Evolutionary conservation across 129 eudicot species (phyloP).

Genomic region (Ambrosia artemisiifolia): DNA sequence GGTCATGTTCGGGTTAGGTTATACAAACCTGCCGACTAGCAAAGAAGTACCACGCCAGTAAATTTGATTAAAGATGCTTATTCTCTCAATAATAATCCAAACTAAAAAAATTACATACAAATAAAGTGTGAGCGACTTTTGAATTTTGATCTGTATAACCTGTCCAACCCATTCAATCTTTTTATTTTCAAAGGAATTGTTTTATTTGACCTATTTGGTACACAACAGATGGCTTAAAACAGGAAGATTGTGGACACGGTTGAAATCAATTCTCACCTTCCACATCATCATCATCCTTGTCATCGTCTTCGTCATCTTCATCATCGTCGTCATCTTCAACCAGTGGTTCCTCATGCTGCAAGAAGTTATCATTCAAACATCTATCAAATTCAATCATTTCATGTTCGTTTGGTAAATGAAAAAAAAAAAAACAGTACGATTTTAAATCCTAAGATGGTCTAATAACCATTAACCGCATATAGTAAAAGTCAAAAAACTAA

Average conservation of each 20-base stretch:
- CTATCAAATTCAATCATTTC: not conserved
- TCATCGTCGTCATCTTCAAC: constrained; percentile 34
- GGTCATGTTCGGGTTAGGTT: not conserved
- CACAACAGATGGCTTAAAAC: not conserved
- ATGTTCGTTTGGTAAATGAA: not conserved
- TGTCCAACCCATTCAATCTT: not conserved
- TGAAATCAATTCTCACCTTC: constrained; percentile 20
- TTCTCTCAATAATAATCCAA: not conserved
- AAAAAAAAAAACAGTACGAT: not conserved
- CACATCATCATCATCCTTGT: constrained; percentile 19
- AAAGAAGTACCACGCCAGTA: no score
- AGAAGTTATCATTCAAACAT: constrained; percentile 7
- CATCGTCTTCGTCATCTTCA: constrained; percentile 26
- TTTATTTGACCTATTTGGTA: not conserved
- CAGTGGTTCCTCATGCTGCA: constrained; percentile 31
- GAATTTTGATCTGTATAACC: not conserved
- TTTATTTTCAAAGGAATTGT: not conserved
- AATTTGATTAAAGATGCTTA: no score
- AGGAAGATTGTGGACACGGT: not conserved
- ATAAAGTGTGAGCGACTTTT: not conserved
- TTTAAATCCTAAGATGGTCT: not conserved
- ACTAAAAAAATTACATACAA: not conserved
- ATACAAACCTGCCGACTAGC: not conserved
- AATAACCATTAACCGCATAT: not conserved
- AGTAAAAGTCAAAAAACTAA: not conserved